Evolutionary conservation across 805 yeast species (phyloP).

Genomic region (Starmerella apis): DNA sequence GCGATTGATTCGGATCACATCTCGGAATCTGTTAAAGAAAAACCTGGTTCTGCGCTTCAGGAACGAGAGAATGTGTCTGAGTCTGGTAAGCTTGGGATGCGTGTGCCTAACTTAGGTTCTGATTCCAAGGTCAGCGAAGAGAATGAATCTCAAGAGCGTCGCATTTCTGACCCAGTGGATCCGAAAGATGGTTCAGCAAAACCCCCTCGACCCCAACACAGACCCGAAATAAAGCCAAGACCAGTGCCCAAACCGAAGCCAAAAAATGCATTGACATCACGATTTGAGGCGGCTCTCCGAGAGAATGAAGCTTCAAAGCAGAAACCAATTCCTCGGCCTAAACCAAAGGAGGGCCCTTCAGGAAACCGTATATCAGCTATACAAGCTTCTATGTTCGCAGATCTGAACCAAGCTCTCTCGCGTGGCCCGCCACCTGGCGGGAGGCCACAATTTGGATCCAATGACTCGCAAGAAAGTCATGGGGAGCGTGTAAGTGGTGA

Average conservation of each 20-base stretch:
- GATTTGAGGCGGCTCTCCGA: slow-evolving; percentile 21
- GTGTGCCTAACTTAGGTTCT: too few species aligned
- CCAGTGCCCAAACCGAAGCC: slow-evolving; percentile 19
- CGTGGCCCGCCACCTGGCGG: slow-evolving; percentile 23
- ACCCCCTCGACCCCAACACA: slow-evolving; percentile 6
- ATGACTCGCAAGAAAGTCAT: not conserved
- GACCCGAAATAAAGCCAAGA: slow-evolving; percentile 13
- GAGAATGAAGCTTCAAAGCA: slow-evolving; percentile 19
- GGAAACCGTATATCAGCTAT: slow-evolving; percentile 18
- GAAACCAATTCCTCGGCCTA: slow-evolving; percentile 17
- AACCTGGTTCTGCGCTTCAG: too few species aligned
- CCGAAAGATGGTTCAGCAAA: slow-evolving; percentile 1
- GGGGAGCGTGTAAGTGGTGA: not conserved
- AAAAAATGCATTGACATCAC: slow-evolving; percentile 16
- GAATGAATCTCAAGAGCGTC: not conserved
- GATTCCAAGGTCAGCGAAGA: too few species aligned
- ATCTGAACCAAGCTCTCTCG: slow-evolving; percentile 24
- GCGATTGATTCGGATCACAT: too few species aligned
- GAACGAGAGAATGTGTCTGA: too few species aligned
- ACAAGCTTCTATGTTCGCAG: slow-evolving; percentile 22
- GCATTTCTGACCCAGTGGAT: not conserved
- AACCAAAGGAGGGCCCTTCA: slow-evolving; percentile 9
- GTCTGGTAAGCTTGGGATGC: too few species aligned
- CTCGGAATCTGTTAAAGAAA: too few species aligned
- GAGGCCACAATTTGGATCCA: slow-evolving; percentile 10